These are phyloP conservation scores for Paecilomyces sp. DNA, from an alignment of 2,329 filamentous ascomycete species.

Conservation along the genomic window DNA sequence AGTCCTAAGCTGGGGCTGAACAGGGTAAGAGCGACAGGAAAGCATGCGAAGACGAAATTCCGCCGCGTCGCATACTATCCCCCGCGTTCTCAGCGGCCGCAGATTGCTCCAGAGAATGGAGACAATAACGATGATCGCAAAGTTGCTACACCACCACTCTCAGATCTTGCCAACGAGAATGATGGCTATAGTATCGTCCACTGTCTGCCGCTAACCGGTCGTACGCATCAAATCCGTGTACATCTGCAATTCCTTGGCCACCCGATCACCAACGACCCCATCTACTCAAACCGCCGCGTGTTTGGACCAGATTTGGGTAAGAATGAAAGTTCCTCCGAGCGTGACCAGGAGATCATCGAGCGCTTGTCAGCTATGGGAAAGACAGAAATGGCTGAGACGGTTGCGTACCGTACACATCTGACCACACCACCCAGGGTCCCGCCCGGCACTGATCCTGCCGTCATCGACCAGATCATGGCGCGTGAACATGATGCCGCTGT, in stretches of 20 bases:
- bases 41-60: conserved; percentile 84
- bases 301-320: conserved; percentile 76
- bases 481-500: conserved; percentile 70
- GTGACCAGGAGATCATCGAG: conserved; percentile 84
- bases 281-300: conserved; percentile 90
- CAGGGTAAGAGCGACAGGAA: conserved; percentile 86
- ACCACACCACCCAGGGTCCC: conserved; percentile 31
- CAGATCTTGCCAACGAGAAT: conserved; percentile 31
- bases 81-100: conserved; percentile 28
- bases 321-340: conserved; percentile 59
- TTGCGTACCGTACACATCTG: conserved; percentile 65
- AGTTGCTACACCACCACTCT: conserved; percentile 25
- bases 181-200: conserved; percentile 90
- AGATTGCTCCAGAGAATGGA: conserved; percentile 15
- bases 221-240: conserved; percentile 91
- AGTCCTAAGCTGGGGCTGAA: conserved; percentile 94
- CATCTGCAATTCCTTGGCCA: conserved; percentile 92
- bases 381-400: conserved; percentile 80
- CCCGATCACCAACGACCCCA: conserved; percentile 94
- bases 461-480: conserved; percentile 34
- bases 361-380: conserved; percentile 88
- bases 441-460: conserved; percentile 26
- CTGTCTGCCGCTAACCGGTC: conserved; percentile 84
- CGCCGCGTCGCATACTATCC: conserved; percentile 89
- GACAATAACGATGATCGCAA: conserved; percentile 17